phyloP scores from a whole-genome alignment of 768 basidiomycete species.

The Trametes elegans region DNA sequence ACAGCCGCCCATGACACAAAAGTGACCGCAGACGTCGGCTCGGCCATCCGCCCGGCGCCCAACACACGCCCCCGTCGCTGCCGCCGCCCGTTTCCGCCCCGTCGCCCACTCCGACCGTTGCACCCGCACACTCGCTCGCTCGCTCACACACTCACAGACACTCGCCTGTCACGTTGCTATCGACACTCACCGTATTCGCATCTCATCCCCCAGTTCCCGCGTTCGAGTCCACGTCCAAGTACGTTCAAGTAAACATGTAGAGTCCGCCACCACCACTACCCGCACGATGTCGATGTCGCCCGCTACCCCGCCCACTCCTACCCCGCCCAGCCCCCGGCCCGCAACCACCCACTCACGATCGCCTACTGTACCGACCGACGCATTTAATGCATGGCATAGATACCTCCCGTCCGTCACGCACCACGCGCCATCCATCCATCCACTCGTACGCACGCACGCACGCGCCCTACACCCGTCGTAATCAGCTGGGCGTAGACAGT shows the following conservation, averaged over 20 bases:
- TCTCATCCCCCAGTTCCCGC: no score
- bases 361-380: constrained; percentile 16
- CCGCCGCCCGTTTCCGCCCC: not conserved
- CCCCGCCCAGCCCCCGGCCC: not conserved
- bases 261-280: not conserved
- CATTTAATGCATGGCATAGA: constrained; percentile 19
- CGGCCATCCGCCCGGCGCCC: not conserved
- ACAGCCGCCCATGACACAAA: not conserved
- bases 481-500: not conserved
- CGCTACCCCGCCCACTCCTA: not conserved
- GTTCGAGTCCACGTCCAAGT: not conserved
- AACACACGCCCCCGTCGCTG: not conserved
- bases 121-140: not conserved
- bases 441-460: not conserved
- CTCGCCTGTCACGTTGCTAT: not conserved
- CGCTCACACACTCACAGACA: not conserved
- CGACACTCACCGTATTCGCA: constrained; percentile 1
- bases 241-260: not conserved
- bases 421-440: not conserved
- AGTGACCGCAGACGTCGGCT: not conserved
- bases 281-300: not conserved
- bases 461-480: not conserved
- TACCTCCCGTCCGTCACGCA: not conserved
- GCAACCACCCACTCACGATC: not conserved
- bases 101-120: not conserved